Evolutionary conservation across 2,329 filamentous ascomycete species (phyloP), one percentile per base, ranked within the genome.

Genomic region (Fonsecaea monophora): DNA sequence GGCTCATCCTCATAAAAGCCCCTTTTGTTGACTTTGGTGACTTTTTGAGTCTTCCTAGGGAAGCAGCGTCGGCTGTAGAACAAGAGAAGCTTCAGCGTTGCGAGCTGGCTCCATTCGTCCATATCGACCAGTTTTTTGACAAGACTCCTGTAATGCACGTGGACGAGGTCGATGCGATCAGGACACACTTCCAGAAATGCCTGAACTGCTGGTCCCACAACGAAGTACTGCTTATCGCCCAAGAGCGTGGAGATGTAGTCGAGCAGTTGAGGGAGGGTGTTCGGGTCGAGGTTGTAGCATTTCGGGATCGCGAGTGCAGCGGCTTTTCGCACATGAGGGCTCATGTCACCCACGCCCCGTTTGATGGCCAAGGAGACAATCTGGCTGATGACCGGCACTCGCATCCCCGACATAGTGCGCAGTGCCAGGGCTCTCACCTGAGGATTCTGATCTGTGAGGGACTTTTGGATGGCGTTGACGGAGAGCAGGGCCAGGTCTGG

Each of bases 381-480:
- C 81, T 98, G 95, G 74, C 92, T 96, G 79, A 99, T 99, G 60
- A 97, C 94, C 0, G 95, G 94, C 0, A 99, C 94, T n/a, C 91
- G 87, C 70, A 99, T 98, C 12, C 92, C 93, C 0, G 94, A 96
- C 94, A 99, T 99, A 71, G 95, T 97, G 70, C 94, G 92, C 69
- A 99, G 84, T 0, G 95, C 95, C 74, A 99, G 89, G 25, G 94
- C 92, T 72, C 95, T 90, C 21, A 97, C 89, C 76, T 96, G 91
- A 1, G 95, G 92, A 77, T 94, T 97, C 65, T 89, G 85, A 79
- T 99, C 95, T 30, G 93, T 96, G 66, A 99, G 87, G 9, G 94
- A 97, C 80, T 97, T 98, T 77, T 99, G 95, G 73, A 99, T 98
- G 6, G 95, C 96, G 80, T 99, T 99, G 85, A 99, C 97, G 66